Evolutionary conservation across 768 basidiomycete species (phyloP).

Genomic region (Collybia sp.): DNA sequence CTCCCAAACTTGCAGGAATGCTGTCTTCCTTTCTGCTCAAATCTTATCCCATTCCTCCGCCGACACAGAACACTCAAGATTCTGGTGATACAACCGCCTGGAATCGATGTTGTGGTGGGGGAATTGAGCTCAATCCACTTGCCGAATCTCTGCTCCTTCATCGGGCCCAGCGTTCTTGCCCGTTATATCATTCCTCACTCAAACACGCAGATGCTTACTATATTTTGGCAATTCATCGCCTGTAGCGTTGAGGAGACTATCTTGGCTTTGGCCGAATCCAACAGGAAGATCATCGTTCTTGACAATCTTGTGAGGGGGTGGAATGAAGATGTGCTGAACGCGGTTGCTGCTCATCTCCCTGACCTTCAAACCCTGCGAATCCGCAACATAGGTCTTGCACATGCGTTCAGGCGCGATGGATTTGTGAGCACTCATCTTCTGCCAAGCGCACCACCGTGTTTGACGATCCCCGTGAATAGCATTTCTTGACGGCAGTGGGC

Average conservation of each 20-base stretch:
- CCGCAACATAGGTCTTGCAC: constrained; percentile 4
- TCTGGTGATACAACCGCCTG: constrained; percentile 7
- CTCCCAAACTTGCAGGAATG: constrained; percentile 7
- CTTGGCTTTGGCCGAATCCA: constrained; percentile 3
- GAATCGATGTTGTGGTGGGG: background rate
- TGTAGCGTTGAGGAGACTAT: constrained; percentile 3
- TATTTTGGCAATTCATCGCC: constrained; percentile 8
- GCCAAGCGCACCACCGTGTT: background rate
- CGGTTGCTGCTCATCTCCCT: constrained; percentile 5
- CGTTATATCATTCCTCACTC: constrained; percentile 8
- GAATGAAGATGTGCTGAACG: constrained; percentile 6
- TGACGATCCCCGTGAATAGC: background rate
- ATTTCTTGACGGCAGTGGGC: background rate
- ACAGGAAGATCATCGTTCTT: constrained; percentile 2
- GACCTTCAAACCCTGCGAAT: constrained; percentile 9
- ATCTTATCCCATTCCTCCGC: constrained; percentile 6
- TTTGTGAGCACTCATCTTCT: background rate
- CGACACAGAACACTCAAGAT: constrained; percentile 2
- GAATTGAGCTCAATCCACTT: constrained; percentile 1
- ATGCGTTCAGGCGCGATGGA: background rate
- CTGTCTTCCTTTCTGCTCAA: constrained; percentile 7
- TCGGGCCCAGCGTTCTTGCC: constrained; percentile 9
- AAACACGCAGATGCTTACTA: constrained; percentile 7
- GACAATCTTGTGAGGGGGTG: constrained; percentile 11
- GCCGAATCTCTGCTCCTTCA: constrained; percentile 6